Evolutionary conservation across 257 asterid species (phyloP), one percentile per base, ranked within the genome.

Genomic region (Buddleja alternifolia): DNA sequence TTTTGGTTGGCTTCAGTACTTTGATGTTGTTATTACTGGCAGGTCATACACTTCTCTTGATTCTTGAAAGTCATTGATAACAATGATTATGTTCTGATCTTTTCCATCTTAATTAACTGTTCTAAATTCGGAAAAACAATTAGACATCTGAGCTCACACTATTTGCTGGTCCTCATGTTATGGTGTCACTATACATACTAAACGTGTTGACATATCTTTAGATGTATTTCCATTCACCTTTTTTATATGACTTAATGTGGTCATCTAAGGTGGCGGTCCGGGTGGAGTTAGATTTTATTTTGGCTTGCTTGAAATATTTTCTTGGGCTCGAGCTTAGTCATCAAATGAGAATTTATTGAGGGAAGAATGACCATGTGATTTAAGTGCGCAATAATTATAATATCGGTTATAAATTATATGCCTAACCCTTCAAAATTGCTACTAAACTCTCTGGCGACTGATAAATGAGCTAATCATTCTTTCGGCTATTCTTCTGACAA

Each of bases 1-100:
- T 64, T 88, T 83, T 75, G 92, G 89, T 67, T 94, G 99, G 99
- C 95, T 94, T 65, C 78, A 71, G 69, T 81, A 86, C 85, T 94
- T 94, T 42, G 94, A 94, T 70, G 86, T 91, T 62, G 90, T 94
- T 72, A 85, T 94, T 68, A 91, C 98, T 76, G 99, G 99, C 81
- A 94, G 99, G 99, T 94, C 69, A 39, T 71, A 37, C 44, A 53
- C 71, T 71, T 75, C 72, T 71, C 81, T 65, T 73, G 23, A 46
- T 61, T 52, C 60, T 25, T 58, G 47, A 68, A 58, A 42, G 44
- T 64, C 68, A 66, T 54, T 57, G 25, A 51, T 10, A 9, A 15
- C 40, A 11, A 10, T 39, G 55, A 66, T 54, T 20, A 9, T 50
- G 51, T 37, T 19, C 51, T 52, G 36, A 10, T 24, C 32, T 55